phyloP scores from a whole-genome alignment of 768 basidiomycete species.

The Panaeolus papilionaceus region DNA sequence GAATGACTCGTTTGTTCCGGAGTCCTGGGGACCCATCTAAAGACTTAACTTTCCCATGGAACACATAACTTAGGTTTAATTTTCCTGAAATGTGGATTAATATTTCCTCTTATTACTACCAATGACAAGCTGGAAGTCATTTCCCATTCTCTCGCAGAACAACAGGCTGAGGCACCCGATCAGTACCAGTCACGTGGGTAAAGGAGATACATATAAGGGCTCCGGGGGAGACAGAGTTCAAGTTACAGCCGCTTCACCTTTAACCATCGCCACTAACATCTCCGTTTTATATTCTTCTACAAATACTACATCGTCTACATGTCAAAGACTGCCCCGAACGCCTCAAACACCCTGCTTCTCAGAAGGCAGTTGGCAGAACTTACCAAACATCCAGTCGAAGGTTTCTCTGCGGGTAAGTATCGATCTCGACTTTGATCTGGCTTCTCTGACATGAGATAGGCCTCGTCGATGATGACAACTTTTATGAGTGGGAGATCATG shows the following conservation, averaged over 20 bases:
- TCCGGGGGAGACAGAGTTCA: background rate
- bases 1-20: background rate
- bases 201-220: slow-evolving; percentile 27
- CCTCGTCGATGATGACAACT: slow-evolving; percentile 92
- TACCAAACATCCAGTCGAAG: slow-evolving; percentile 92
- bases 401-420: slow-evolving; percentile 88
- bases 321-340: slow-evolving; percentile 50
- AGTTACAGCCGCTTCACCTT: slow-evolving; percentile 22
- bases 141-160: slow-evolving; percentile 7
- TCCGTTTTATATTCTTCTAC: slow-evolving; percentile 22
- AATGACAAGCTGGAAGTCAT: slow-evolving; percentile 6
- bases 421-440: slow-evolving; percentile 33
- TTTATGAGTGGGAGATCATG: slow-evolving; percentile 96
- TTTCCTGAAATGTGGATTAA: background rate
- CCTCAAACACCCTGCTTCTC: slow-evolving; percentile 68
- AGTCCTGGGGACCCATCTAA: background rate
- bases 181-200: background rate
- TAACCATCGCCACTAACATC: slow-evolving; percentile 27
- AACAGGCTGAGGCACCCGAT: slow-evolving; percentile 7
- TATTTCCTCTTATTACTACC: background rate
- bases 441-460: slow-evolving; percentile 47
- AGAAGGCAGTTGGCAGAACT: slow-evolving; percentile 85
- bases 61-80: background rate
- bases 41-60: background rate
- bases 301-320: slow-evolving; percentile 29